Conservation (phyloP, 768 basidiomycete species). For the Goffeauzyma gilvescens region DNA sequence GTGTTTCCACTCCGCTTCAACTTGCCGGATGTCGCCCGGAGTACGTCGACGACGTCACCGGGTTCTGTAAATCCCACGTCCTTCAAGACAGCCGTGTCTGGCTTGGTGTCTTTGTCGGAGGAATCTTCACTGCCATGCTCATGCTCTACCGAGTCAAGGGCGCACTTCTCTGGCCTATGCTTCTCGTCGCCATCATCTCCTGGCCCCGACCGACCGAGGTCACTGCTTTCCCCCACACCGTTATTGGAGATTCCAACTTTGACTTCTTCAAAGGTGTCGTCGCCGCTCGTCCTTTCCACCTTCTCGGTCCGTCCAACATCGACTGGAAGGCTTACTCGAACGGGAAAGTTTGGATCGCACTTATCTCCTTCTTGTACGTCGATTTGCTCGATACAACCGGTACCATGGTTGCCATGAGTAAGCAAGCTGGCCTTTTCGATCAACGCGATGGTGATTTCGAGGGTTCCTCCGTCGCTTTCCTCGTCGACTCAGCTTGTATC, state of each 20-base stretch:
- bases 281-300: conserved; percentile 30
- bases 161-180: conserved; percentile 48
- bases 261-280: conserved; percentile 73
- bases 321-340: conserved; percentile 36
- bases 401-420: conserved; percentile 77
- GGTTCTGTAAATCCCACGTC: conserved; percentile 42
- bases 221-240: conserved; percentile 61
- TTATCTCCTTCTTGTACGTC: conserved; percentile 76
- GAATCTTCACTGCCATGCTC: conserved; percentile 55
- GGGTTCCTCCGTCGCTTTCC: conserved; percentile 37
- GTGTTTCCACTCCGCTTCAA: conserved; percentile 49
- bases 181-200: conserved; percentile 64
- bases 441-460: conserved; percentile 73
- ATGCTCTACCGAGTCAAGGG: conserved; percentile 74
- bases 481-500: conserved; percentile 24
- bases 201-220: conserved; percentile 70
- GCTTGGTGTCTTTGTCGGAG: conserved; percentile 72
- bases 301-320: conserved; percentile 20
- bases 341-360: conserved; percentile 66
- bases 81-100: conserved; percentile 61
- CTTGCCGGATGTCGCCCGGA: conserved; percentile 54
- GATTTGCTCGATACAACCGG: conserved; percentile 49
- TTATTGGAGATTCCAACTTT: conserved; percentile 50
- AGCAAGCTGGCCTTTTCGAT: conserved; percentile 71
- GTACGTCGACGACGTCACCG: conserved; percentile 21